Base-by-base conservation (phyloP, 768 basidiomycete species). In the Coprinopsis cinerea region DNA sequence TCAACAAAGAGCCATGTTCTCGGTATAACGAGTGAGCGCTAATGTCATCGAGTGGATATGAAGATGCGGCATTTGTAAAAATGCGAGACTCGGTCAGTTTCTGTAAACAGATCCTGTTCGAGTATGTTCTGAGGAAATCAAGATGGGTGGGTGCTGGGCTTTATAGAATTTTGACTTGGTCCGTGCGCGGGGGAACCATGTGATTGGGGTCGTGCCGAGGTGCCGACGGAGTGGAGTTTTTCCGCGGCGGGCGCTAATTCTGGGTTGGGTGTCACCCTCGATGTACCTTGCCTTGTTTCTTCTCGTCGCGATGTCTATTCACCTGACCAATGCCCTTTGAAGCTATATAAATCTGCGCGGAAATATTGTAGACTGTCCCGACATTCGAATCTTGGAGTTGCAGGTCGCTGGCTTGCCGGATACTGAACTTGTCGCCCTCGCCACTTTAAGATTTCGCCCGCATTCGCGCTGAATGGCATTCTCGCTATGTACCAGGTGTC, bases 21-120 rank as follows among this genome's bases (percentile, higher is more conserved):
- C 81, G 65, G 82, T 80, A 61, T 64, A 71, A 82, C 78, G 79
- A 77, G 78, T 61, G 76, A 74, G 76, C 71, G 77, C 76, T 57
- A 48, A 67, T 71, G 71, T 83, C 81, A 83, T 83, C 81, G 76
- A 78, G 66, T 78, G 79, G 76, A 82, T 74, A 75, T 79, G 75
- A 81, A 79, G 69, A 76, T 76, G 76, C 63, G 80, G 80, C 81
- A 83, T 80, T 79, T 75, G 72, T 82, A 81, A 80, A 82, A 79
- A 81, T 83, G 81, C 82, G 77, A 81, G 79, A 83, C 79, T 80
- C 80, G 78, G 81, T 82, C 77, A 81, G 80, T 79, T 79, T 78
- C 81, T 83, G 79, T 82, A 81, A 82, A 83, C 78, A 83, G 81
- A 83, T 82, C 81, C 79, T 82, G 79, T 76, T 78, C 79, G 81